Evolutionary conservation across 1,284 basidiomycete species (phyloP), one percentile per base, ranked within the genome.

Genomic region (Caloboletus firmus): DNA sequence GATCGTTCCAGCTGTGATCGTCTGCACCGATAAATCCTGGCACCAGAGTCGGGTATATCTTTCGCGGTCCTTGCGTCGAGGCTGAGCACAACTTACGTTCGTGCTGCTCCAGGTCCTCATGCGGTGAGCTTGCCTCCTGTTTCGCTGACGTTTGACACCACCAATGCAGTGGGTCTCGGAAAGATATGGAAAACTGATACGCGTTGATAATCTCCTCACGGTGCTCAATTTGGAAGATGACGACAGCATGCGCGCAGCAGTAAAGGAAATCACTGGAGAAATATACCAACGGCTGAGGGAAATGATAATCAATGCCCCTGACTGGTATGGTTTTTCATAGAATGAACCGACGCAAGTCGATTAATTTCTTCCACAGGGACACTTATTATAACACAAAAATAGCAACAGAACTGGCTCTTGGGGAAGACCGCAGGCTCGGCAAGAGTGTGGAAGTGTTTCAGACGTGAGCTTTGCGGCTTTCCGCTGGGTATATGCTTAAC

Each of bases 11-110:
- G 84, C 86, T 6, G 83, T 81, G 0, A 82, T 92, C 54, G 84
- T 84, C 9, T 93, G 90, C 70, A 84, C 83, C 17, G 81, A 91
- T 64, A 91, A 93, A 72, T 75, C 81, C 30, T 80, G 77, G 60
- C 92, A 89, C 69, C 74, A 82, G 51, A 86, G 82, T 62, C 72
- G 76, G 47, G 78, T 80, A 61, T 68, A 76, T 72, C 42, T 30
- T 34, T 24, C 13, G 3, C 5, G 1, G 5, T 8, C 5, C 17
- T 30, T 8, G 37, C 8, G n/a, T 10, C 3, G 40, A 81, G 77
- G 59, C 77, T 76, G 8, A 60, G 65, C 4, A 18, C n/a, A 7
- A 9, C 28, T 50, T n/a, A 31, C 24, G 17, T n/a, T 37, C 5
- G 12, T 20, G 12, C 26, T n/a, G 6, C 20, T 32, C n/a, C 15